Percentiles rank a stretch among this genome's conserved stretches.
phyloP scores from a whole-genome alignment of 2,329 filamentous ascomycete species.

The Phyllosticta paracitricarpa region DNA sequence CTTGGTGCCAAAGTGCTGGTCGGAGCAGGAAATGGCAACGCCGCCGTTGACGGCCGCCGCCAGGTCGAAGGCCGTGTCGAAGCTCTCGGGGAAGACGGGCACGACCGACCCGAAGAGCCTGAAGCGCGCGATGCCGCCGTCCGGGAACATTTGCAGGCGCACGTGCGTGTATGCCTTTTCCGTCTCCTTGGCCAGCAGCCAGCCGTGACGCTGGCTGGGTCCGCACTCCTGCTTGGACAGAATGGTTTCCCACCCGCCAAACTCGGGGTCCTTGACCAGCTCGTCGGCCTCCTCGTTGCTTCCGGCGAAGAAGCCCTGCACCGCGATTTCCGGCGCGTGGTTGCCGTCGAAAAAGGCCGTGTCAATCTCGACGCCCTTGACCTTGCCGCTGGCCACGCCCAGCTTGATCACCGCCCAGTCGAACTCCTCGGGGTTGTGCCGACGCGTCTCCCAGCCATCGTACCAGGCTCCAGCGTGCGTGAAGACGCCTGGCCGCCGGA shows the following conservation, averaged over 20 bases:
- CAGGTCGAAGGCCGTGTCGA: constrained; percentile 59
- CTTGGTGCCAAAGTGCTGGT: constrained; percentile 77
- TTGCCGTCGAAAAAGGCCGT: constrained; percentile 76
- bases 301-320: constrained; percentile 61
- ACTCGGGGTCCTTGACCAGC: constrained; percentile 40
- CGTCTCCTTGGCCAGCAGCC: constrained; percentile 50
- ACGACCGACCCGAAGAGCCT: constrained; percentile 66
- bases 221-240: constrained; percentile 62
- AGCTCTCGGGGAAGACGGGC: constrained; percentile 62
- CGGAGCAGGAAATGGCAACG: constrained; percentile 64
- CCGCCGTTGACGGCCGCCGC: constrained; percentile 71
- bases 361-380: constrained; percentile 68
- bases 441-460: constrained; percentile 54
- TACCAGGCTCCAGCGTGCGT: constrained; percentile 53
- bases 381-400: constrained; percentile 56
- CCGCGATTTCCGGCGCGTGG: constrained; percentile 67
- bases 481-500: constrained; percentile 49
- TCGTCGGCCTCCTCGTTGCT: constrained; percentile 42
- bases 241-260: constrained; percentile 57
- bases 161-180: constrained; percentile 68
- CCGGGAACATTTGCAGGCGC: constrained; percentile 73
- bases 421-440: constrained; percentile 47
- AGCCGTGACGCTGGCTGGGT: constrained; percentile 62
- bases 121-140: constrained; percentile 75
- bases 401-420: constrained; percentile 53